phyloP scores from a whole-genome alignment of 805 yeast genomes.

The Starmerella potacharoeniae region DNA sequence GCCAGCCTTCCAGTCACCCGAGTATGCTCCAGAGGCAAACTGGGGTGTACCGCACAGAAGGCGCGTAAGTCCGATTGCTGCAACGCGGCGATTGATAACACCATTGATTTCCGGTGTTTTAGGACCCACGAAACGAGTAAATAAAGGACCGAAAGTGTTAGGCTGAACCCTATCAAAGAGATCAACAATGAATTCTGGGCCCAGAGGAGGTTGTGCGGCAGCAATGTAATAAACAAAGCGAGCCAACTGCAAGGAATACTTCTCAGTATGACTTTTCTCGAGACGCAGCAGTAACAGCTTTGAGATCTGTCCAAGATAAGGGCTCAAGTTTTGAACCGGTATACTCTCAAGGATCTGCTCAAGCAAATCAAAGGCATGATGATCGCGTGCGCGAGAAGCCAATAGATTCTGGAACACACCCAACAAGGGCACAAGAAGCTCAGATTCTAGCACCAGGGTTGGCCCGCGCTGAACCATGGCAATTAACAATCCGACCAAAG shows the following conservation, averaged over 20 bases:
- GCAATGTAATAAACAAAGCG: constrained; percentile 49
- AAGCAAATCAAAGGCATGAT: constrained; percentile 72
- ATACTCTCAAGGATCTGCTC: constrained; percentile 53
- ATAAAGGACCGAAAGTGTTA: constrained; percentile 30
- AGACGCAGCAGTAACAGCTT: constrained; percentile 66
- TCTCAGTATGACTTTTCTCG: constrained; percentile 71
- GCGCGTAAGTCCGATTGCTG: constrained; percentile 40
- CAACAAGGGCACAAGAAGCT: constrained; percentile 56
- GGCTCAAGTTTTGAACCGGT: constrained; percentile 39
- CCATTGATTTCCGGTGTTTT: constrained; percentile 32
- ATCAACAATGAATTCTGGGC: constrained; percentile 46
- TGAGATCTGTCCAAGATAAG: constrained; percentile 60
- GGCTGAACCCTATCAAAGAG: constrained; percentile 32
- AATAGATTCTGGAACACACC: constrained; percentile 95
- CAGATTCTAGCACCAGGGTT: constrained; percentile 33
- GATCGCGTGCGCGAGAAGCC: constrained; percentile 72
- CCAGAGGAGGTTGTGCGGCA: constrained; percentile 33
- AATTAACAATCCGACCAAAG: constrained; percentile 66
- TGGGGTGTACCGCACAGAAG: constrained; percentile 31
- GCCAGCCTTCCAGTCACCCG: constrained; percentile 34
- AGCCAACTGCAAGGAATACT: constrained; percentile 59
- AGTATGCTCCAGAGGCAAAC: constrained; percentile 35
- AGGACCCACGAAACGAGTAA: constrained; percentile 28
- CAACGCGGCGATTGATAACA: constrained; percentile 35
- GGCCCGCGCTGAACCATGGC: constrained; percentile 45